These are phyloP conservation scores for Piper longum DNA, from an alignment of 164 flowering plant species.

Conservation along the genomic window DNA sequence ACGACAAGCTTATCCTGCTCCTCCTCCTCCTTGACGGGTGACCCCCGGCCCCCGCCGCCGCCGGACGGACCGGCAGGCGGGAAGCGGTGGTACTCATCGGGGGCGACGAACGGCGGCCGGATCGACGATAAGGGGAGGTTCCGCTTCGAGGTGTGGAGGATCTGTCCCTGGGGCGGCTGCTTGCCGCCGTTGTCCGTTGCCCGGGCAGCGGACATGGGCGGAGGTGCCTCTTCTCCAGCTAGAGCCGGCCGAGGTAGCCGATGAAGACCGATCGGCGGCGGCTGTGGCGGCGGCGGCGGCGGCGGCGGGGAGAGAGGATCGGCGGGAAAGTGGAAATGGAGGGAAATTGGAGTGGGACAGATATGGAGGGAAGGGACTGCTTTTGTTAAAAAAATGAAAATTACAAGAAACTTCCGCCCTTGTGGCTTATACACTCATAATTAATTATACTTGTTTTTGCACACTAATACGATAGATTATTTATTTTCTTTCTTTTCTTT, in stretches of 20 bases:
- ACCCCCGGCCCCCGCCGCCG: slow-evolving; percentile 5
- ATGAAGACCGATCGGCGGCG: not conserved
- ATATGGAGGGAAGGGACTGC: slow-evolving; percentile 76
- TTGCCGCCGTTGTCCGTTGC: slow-evolving; percentile 16
- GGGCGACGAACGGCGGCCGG: slow-evolving; percentile 19
- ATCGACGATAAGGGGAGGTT: slow-evolving; percentile 20
- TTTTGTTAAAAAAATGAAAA: slow-evolving; percentile 1
- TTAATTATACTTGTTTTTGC: no score
- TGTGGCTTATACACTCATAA: no score
- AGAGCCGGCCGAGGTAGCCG: not conserved
- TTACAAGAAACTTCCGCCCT: no score
- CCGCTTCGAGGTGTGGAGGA: slow-evolving; percentile 28
- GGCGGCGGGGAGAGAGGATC: not conserved
- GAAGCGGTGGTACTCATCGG: slow-evolving; percentile 24
- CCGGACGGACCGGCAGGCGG: not conserved
- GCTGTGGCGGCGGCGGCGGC: no score
- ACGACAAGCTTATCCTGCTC: slow-evolving; percentile 17
- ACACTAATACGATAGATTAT: no score
- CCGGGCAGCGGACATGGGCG: slow-evolving; percentile 33
- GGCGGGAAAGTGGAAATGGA: not conserved
- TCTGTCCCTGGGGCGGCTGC: slow-evolving; percentile 22
- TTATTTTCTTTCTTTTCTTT: no score
- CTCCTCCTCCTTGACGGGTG: slow-evolving; percentile 4
- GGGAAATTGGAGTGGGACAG: slow-evolving; percentile 48
- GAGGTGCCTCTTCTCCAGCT: not conserved